Evolutionary conservation across 1,284 basidiomycete species (phyloP), one percentile per base, ranked within the genome.

Genomic region (Chalciporus sp.): DNA sequence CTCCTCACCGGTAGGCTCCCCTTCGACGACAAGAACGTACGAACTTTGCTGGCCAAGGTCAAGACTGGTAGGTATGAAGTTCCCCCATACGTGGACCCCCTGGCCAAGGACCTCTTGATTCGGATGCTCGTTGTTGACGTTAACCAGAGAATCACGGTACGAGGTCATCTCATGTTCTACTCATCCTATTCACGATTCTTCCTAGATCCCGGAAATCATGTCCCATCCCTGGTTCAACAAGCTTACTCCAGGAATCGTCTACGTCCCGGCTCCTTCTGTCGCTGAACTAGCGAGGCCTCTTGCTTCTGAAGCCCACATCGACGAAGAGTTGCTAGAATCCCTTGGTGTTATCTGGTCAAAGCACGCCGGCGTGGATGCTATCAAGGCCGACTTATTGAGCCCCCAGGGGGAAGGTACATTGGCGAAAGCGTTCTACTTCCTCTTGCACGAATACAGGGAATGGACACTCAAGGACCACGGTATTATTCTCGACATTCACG

Each of bases 71-170:
- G 87, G 66, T 95, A 88, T 72, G 85, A 86, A 17, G 87, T 95
- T 76, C 93, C 94, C 3, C 60, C 72, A 7, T 86, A 82, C 72
- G 80, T 95, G 54, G 85, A 89, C 60, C 81, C 85, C 16, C 75
- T 83, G 50, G 92, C 92, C 3, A 83, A 84, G 64, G 86, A 94
- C 67, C 79, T 94, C 23, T 76, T 96, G 46, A 74, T 79, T 33
- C 82, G 86, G 23, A 96, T 96, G 93, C 81, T 96, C 28, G 88
- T 95, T 49, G 92, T 97, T n/a, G 91, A 99, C 60, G 92, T 94
- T 8, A 79, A 82, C 54, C 79, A 81, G 68, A 83, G 97, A 37
- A 95, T 98, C 64, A 91, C 90, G 35, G 93, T 94, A 61, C 53
- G 88, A 73, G 7, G 14, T 42, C 14, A 54, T 45, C 43, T 29